Evolutionary conservation across 805 yeast genomes (phyloP), one percentile per base, ranked within the genome.

Genomic region (Saturnispora ahearnii): DNA sequence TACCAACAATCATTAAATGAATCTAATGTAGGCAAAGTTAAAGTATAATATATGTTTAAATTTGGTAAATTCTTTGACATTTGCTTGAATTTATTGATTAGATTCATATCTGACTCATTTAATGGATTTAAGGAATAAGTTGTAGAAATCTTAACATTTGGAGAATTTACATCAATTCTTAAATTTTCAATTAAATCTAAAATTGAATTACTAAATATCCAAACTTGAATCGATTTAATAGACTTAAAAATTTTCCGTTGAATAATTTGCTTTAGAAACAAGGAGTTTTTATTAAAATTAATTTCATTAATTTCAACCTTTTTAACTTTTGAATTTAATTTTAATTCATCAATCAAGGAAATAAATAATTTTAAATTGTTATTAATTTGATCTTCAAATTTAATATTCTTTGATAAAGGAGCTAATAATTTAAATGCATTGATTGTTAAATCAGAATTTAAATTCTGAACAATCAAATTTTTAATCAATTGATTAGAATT

Each of bases 21-120:
- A 28, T 47, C 50, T 18, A 47, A 22, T 7, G 45, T 47, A 12
- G 50, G 50, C 8, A 47, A 31, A 10, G 50, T 47, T 15, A 47
- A 26, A 13, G 50, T 47, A 15, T 47, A 47, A 33, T 18, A 47
- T 12, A 47, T 26, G 5, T 24, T 34, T n/a, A 47, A 32, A 18
- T 41, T 41, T 8, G 31, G 28, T 18, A 28, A 26, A n/a, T 32
- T 28, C 11, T 21, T 12, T 2, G 18, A 33, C 3, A 18, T 22
- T 11, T 11, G 4, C 11, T n/a, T 26, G 9, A 47, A 41, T n/a
- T 41, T 15, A 15, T 41, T 37, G 36, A 47, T 47, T 40, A 47
- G 22, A 5, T 12, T 9, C 45, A 47, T 41, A 32, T 47, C 50
- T 22, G 26, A 21, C 11, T 31, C 41, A 18, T 28, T 32, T 15